Percentiles rank a stretch among this genome's conserved stretches.
phyloP scores from a whole-genome alignment of 1,284 basidiomycete species.

The Malassezia psittaci region DNA sequence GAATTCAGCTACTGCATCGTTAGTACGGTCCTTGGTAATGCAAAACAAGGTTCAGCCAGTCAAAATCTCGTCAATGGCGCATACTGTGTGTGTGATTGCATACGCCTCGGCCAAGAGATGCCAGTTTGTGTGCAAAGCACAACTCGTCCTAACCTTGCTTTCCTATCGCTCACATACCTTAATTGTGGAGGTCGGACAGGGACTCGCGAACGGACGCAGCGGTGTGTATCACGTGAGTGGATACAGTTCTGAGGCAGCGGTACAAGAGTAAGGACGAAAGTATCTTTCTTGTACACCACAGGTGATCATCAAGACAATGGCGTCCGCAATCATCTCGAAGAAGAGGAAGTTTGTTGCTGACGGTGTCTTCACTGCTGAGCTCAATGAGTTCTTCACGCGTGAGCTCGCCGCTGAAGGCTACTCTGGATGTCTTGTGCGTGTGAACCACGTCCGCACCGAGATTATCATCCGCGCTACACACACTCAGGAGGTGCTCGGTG shows the following conservation, averaged over 20 bases:
- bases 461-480: conserved; percentile 99
- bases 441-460: conserved; percentile 98
- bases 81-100: background rate
- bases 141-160: conserved; percentile 1
- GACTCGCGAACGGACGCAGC: background rate
- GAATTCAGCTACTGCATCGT: background rate
- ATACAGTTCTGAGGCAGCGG: conserved; percentile 13
- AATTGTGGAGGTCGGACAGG: background rate
- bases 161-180: background rate
- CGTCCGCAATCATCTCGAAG: conserved; percentile 44
- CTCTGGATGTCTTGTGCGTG: conserved; percentile 99
- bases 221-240: conserved; percentile 2
- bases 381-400: conserved; percentile 94
- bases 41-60: conserved; percentile 10
- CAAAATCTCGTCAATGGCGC: conserved; percentile 8
- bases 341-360: conserved; percentile 73
- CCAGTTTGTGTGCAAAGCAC: conserved; percentile 16
- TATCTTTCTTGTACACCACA: conserved; percentile 10
- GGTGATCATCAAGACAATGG: conserved; percentile 23
- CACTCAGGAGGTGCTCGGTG: conserved; percentile 98
- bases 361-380: conserved; percentile 95
- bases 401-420: conserved; percentile 99
- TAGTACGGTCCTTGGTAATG: background rate
- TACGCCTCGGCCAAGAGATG: conserved; percentile 19
- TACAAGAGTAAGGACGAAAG: background rate